Evolutionary conservation across 140 eudicot species (phyloP), one percentile per base, ranked within the genome.

Genomic region (Stevia rebaudiana): DNA sequence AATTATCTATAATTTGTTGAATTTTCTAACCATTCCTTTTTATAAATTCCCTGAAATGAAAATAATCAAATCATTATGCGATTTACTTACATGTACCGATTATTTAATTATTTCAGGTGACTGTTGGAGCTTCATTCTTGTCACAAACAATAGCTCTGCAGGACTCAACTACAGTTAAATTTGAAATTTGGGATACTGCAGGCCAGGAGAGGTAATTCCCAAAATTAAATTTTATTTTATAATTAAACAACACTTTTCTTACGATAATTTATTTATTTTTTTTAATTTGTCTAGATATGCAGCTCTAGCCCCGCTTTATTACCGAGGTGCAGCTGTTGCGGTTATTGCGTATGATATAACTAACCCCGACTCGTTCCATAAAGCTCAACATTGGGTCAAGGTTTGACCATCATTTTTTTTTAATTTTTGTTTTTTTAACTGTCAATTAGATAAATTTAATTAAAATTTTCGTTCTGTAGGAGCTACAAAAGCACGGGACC

Each of bases 111-210:
- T 71, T 46, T 46, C 75, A 90, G 98, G 98, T 92, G 43, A 92
- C 98, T 63, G 85, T 92, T 78, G 98, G 98, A 76, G 98, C 98
- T 58, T 92, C 98, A 10, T 92, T 92, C 74, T 75, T 92, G 82
- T 92, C 96, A 53, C 98, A 92, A 69, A 92, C 98, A 15, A 81
- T 92, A 65, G 95, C 96, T 44, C 79, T 92, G 74, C 98, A 88
- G 75, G 98, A 92, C 74, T 92, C 98, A 7, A 88, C 95, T 6
- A 92, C 98, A 13, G 92, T 92, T 16, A 92, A 92, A 78, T 92
- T 92, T 76, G 98, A 92, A 82, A 88, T 92, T 41, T 92, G 98
- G 98, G 98, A 92, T 76, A 92, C 98, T 23, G 96, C 98, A 37
- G 98, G 98, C 18, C 98, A 92, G 66, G 98, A 92, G 74, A 92